Conservation (phyloP, 1,284 basidiomycete species). For the Microbotryum violaceum region DNA sequence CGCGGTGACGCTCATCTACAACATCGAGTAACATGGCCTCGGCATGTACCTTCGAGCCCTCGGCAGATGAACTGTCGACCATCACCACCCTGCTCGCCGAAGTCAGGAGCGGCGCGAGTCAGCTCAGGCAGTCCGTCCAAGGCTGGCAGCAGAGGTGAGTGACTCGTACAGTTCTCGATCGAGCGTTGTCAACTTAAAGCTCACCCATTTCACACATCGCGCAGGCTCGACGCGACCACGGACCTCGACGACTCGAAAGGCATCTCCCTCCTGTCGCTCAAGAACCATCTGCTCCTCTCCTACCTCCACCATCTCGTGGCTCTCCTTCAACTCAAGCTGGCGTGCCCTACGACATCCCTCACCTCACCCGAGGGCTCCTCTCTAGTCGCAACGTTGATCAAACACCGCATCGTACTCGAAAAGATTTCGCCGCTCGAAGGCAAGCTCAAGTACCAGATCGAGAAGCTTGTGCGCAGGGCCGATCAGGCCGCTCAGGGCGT, state of each 20-base stretch:
- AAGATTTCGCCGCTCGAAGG: constrained; percentile 71
- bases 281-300: constrained; percentile 75
- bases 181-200: no score
- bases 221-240: constrained; percentile 14
- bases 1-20: no score
- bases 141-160: constrained; percentile 3
- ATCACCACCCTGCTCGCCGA: no score
- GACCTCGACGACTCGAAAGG: constrained; percentile 52
- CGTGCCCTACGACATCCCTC: constrained; percentile 53
- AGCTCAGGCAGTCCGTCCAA: neutral
- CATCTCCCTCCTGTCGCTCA: constrained; percentile 81
- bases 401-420: constrained; percentile 66
- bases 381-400: constrained; percentile 54
- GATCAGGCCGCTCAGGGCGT: constrained; percentile 50
- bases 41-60: no score
- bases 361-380: constrained; percentile 48
- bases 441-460: constrained; percentile 84
- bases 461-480: constrained; percentile 75
- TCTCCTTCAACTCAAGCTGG: constrained; percentile 58
- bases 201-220: neutral
- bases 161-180: no score
- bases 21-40: no score
- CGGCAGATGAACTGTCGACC: no score
- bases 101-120: no score
- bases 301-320: constrained; percentile 83